A percentile compares a stretch with the other conserved stretches of the same genome.
Evolutionary conservation across 108 stramenopile genomes (phyloP).

Genomic region (Poteriospumella lacustris): DNA sequence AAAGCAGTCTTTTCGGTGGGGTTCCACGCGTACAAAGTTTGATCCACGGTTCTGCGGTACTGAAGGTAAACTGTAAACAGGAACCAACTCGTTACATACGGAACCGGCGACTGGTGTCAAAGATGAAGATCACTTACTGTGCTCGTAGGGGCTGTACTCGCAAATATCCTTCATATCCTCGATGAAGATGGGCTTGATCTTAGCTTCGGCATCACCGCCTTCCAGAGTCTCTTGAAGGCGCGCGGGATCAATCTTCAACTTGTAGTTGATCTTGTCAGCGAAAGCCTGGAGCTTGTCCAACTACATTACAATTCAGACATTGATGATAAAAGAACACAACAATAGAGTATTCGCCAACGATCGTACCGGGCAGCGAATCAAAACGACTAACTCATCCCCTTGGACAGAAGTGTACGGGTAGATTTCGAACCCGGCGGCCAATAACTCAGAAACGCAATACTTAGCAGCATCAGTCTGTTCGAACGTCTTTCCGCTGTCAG

Average conservation of each 20-base stretch:
- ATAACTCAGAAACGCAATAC: background rate
- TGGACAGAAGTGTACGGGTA: background rate
- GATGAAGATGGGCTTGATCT: background rate
- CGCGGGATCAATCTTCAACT: background rate
- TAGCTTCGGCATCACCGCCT: background rate
- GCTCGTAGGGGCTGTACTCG: background rate
- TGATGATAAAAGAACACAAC: too few relatives aligned
- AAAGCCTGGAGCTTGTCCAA: background rate
- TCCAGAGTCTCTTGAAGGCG: background rate
- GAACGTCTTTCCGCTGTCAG: too few relatives aligned
- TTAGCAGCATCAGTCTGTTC: background rate
- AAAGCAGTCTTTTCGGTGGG: too few relatives aligned
- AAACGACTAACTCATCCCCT: background rate
- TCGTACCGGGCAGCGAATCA: conserved; percentile 1
- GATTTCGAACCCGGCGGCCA: background rate
- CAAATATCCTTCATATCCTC: background rate
- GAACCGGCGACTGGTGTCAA: too few relatives aligned
- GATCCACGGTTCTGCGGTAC: too few relatives aligned
- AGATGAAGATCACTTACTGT: background rate
- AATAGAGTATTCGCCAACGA: too few relatives aligned
- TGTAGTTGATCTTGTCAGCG: conserved; percentile 9
- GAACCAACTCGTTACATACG: too few relatives aligned
- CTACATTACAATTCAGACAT: background rate
- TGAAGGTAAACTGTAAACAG: too few relatives aligned
- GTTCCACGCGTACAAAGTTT: too few relatives aligned